Evolutionary conservation across 2,329 filamentous ascomycete genomes (phyloP), one percentile per base, ranked within the genome.

Genomic region (Myrmaecium sp.): DNA sequence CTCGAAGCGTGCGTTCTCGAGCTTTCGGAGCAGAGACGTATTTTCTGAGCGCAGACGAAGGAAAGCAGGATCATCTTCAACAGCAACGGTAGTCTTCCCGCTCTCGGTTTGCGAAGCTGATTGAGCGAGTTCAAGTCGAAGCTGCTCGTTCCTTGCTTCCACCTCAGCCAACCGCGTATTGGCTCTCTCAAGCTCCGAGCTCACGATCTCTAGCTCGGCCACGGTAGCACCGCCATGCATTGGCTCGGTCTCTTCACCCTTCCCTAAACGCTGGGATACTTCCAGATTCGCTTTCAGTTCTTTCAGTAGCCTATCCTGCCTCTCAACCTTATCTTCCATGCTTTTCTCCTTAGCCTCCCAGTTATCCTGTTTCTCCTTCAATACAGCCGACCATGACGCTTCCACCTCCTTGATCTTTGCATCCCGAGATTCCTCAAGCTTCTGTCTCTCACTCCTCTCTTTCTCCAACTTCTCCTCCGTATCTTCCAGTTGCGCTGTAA

Each of bases 231-330:
- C 69, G 17, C 65, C 69, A 14, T 66, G 63, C n/a, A 53, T 54
- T 14, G 67, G 66, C 11, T 77, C 71, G 6, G 57, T 57, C 27
- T 69, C 67, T 17, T 76, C 75, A 9, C 72, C 70, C 38, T 74
- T 75, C 27, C 75, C 84, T 26, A 98, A 61, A 26, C 89, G 69
- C 49, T 95, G 84, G 23, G 81, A 89, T 29, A 98, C 89, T 52
- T 98, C 89, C 46, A 94, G 94, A 56, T 74, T 94, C 14, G 89
- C 89, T 55, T 94, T 95, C 46, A 95, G 72, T 51, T 98, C 91
- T 44, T 79, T 93, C 39, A 98, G 55, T 20, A 98, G 56, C 5
- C 83, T 73, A 25, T 98, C 89, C 47, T 98, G 86, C 40, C 77
- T 91, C 50, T 94, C 86, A 3, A 92, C 64, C 55, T 94, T 95